These are phyloP conservation scores for Tillandsia fasciculata DNA, from an alignment of 176 grass and related monocot species.

Conservation along the genomic window DNA sequence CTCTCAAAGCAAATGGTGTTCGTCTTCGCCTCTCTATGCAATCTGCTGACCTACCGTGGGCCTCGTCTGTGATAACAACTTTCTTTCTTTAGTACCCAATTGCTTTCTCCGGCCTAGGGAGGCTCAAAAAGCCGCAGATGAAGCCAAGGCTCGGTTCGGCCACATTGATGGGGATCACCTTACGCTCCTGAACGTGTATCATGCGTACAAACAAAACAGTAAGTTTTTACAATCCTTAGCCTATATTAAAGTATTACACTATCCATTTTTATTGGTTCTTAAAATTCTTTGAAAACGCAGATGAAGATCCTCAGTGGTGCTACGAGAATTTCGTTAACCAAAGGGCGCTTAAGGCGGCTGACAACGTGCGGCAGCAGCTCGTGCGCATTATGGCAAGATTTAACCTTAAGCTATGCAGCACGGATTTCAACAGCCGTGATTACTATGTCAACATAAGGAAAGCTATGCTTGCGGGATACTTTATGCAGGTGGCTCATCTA, in stretches of 20 bases:
- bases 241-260: not conserved
- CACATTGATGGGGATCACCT: conserved; percentile 93
- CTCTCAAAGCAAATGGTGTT: conserved; percentile 69
- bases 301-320: conserved; percentile 92
- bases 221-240: conserved; percentile 9
- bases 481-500: conserved; percentile 98
- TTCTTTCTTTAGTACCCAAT: conserved; percentile 98
- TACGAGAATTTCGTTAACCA: conserved; percentile 89
- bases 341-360: conserved; percentile 72
- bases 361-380: conserved; percentile 95
- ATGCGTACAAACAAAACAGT: conserved; percentile 98
- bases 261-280: not conserved
- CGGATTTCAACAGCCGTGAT: conserved; percentile 79
- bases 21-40: conserved; percentile 60
- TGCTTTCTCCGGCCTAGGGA: conserved; percentile 99
- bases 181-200: conserved; percentile 84
- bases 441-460: conserved; percentile 95
- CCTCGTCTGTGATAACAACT: conserved; percentile 67
- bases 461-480: conserved; percentile 77
- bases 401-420: conserved; percentile 85
- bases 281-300: conserved; percentile 17
- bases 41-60: conserved; percentile 81
- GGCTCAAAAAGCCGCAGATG: conserved; percentile 95
- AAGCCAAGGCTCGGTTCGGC: conserved; percentile 88
- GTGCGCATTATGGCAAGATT: conserved; percentile 96